Conservation (phyloP, 805 yeast genomes). For the Metschnikowia cerradonensis region DNA sequence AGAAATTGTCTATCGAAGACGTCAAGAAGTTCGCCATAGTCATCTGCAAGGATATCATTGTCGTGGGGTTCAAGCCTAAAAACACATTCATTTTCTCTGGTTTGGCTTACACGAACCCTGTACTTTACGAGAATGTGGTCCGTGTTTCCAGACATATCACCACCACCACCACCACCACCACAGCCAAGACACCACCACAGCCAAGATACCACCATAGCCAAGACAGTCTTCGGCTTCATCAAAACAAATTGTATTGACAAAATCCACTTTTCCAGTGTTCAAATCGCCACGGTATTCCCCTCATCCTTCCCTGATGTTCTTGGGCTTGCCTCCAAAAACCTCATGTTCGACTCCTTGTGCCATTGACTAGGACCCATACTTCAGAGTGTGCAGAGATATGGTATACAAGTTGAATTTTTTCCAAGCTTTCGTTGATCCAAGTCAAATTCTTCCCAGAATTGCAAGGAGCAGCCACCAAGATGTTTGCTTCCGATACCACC, state of each 20-base stretch:
- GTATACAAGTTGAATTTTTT: too few species aligned
- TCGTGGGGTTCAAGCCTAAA: slow-evolving; percentile 91
- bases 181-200: slow-evolving; percentile 48
- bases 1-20: slow-evolving; percentile 79
- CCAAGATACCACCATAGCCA: slow-evolving; percentile 65
- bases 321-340: slow-evolving; percentile 82
- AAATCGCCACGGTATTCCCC: slow-evolving; percentile 94
- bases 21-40: slow-evolving; percentile 75
- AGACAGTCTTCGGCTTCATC: slow-evolving; percentile 80
- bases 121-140: slow-evolving; percentile 90
- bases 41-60: slow-evolving; percentile 88
- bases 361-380: slow-evolving; percentile 88
- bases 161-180: too few species aligned
- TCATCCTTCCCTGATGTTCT: slow-evolving; percentile 63
- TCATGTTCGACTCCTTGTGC: slow-evolving; percentile 98
- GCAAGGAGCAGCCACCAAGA: too few species aligned
- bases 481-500: too few species aligned
- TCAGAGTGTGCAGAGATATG: too few species aligned
- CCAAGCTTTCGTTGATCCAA: too few species aligned
- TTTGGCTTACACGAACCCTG: slow-evolving; percentile 87
- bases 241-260: slow-evolving; percentile 95
- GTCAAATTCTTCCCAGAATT: too few species aligned
- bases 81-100: slow-evolving; percentile 95
- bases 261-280: slow-evolving; percentile 85
- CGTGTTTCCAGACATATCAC: slow-evolving; percentile 81